These are phyloP conservation scores for Calonectria crousiana DNA, from an alignment of 2,329 filamentous ascomycete genomes.

Conservation along the genomic window DNA sequence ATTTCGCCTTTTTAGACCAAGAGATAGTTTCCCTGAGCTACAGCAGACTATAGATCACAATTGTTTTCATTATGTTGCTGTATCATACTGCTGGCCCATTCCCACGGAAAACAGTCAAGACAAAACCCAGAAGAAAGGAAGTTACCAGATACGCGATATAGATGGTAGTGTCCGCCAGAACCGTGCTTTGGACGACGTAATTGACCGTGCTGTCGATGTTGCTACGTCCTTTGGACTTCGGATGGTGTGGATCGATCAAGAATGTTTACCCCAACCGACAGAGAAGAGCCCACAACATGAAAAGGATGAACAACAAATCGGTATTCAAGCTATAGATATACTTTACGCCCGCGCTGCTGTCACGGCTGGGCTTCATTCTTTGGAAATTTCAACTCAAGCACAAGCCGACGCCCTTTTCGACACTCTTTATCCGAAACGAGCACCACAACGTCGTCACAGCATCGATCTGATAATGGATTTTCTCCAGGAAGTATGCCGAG, in stretches of 20 bases:
- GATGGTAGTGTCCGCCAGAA: background rate
- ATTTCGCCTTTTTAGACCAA: background rate
- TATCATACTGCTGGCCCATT: background rate
- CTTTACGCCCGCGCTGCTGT: background rate
- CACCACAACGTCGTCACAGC: too few species aligned
- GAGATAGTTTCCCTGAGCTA: background rate
- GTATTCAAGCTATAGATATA: slow-evolving; percentile 17
- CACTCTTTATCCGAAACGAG: too few species aligned
- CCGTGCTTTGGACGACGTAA: background rate
- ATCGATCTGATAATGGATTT: too few species aligned
- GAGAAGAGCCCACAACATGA: background rate
- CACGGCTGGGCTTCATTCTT: background rate
- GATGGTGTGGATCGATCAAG: slow-evolving; percentile 19
- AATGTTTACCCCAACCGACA: slow-evolving; percentile 8
- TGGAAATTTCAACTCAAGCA: background rate
- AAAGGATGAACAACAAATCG: slow-evolving; percentile 12
- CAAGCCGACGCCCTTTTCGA: background rate
- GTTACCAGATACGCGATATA: background rate
- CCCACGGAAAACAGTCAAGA: too few species aligned
- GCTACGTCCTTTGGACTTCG: slow-evolving; percentile 2
- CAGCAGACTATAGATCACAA: background rate
- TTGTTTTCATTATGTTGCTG: background rate
- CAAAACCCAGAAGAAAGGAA: background rate
- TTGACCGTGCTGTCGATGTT: slow-evolving; percentile 11
- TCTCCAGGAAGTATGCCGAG: too few species aligned